These are phyloP conservation scores for Acanthochlamys bracteata DNA, from an alignment of 106 monocot genomes.

Conservation along the genomic window DNA sequence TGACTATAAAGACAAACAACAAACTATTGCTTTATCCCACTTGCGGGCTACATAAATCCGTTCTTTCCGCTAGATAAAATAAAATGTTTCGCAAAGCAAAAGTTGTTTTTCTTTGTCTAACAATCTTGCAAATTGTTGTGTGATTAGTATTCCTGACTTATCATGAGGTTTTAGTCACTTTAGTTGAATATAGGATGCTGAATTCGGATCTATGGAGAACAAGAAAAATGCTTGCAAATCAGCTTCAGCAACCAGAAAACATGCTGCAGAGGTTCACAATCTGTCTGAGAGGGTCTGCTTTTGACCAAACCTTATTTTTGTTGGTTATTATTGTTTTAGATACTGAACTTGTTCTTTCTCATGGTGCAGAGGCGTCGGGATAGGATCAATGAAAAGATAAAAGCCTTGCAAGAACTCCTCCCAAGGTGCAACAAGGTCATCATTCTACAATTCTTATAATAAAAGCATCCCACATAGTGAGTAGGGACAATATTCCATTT, in stretches of 20 bases:
- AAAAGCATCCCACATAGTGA: too few relatives aligned
- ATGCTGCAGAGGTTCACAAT: conserved; percentile 47
- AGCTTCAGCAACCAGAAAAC: conserved; percentile 9
- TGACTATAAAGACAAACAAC: not conserved
- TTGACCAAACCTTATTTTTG: not conserved
- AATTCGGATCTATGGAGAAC: conserved; percentile 9
- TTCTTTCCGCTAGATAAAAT: not conserved
- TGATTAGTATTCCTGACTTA: not conserved
- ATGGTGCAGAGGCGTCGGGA: conserved; percentile 31
- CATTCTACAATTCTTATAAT: not conserved
- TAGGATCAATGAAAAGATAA: conserved; percentile 51
- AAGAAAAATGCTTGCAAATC: conserved; percentile 3
- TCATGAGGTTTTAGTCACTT: not conserved
- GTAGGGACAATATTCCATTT: not conserved
- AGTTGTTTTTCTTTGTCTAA: not conserved
- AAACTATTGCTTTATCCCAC: not conserved
- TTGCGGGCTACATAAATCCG: not conserved
- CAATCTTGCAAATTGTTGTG: not conserved
- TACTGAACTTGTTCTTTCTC: not conserved
- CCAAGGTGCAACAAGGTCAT: conserved; percentile 42
- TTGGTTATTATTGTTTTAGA: not conserved
- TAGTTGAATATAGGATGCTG: conserved; percentile 16
- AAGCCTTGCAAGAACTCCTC: conserved; percentile 32
- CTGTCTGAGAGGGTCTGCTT: conserved; percentile 40
- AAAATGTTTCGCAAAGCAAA: too few relatives aligned